Evolutionary conservation across 1,284 basidiomycete species (phyloP), one percentile per base, ranked within the genome.

Genomic region (Amylostereum chailletii): DNA sequence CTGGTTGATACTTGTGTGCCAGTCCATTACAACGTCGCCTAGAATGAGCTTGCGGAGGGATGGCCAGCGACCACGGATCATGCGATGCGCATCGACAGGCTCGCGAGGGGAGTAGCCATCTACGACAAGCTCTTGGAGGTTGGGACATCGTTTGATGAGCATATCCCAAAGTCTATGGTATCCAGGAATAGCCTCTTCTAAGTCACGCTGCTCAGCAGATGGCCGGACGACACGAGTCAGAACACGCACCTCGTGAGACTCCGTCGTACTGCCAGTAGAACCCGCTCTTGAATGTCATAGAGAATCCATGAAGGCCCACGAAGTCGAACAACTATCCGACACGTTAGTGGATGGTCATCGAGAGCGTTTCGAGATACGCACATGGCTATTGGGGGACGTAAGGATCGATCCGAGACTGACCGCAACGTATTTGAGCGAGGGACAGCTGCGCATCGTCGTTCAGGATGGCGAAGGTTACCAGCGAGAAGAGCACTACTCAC

Each of bases 11-110:
- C 63, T 58, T 5, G 55, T 55, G 34, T 64, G 65, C 69, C 76
- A 75, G 57, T 81, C 79, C 41, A 83, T 70, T 2, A 77, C 69
- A 32, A 86, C 71, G 55, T 86, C 81, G 0, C 83, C 83, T 3
- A 86, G 65, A 4, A 69, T 66, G 7, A 86, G 69, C 34, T 72
- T 69, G 34, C 71, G 75, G 5, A 86, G 66, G 33, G 68, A 69
- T 2, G 82, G 81, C 84, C 84, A 86, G 48, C 74, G 73, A 8
- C 76, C 81, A 30, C 62, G 53, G 36, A 68, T 65, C 4, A 80
- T 60, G 0, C 65, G 66, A 11, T 65, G 65, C 2, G 66, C 67
- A 49, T 68, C 73, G 45, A 60, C 61, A 19, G 74, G 69, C 41
- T 79, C 69, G 27, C 43, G 39, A 0, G 75, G 65, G 1, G 79